A percentile compares a stretch with the other conserved stretches of the same genome.
Evolutionary conservation across 129 eudicot genomes (phyloP).

Genomic region (Flaveria linearis): DNA sequence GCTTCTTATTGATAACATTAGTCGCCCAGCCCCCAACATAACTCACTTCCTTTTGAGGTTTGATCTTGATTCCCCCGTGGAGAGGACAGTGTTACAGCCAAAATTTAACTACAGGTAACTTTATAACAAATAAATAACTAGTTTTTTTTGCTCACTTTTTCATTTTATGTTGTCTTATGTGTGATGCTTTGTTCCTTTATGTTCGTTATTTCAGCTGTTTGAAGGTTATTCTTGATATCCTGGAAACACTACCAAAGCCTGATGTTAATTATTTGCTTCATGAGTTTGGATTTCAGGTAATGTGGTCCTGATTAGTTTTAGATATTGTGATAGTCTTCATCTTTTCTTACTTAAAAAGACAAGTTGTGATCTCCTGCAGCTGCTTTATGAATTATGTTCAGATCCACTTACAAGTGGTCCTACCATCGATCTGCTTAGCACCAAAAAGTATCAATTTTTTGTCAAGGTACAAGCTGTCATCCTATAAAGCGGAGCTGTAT

Average conservation of each 20-base stretch:
- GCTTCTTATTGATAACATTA: conserved; percentile 86
- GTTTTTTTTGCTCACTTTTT: conserved; percentile 8
- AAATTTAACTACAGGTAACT: conserved; percentile 84
- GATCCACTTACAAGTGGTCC: conserved; percentile 85
- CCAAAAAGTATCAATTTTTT: conserved; percentile 82
- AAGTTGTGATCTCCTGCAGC: conserved; percentile 52
- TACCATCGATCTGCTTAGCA: conserved; percentile 75
- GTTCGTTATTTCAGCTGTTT: conserved; percentile 62
- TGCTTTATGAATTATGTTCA: conserved; percentile 84
- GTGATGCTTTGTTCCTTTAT: neutral
- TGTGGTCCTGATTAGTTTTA: conserved; percentile 7
- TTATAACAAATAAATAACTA: neutral
- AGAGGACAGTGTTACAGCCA: conserved; percentile 86
- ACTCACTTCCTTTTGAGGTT: conserved; percentile 83
- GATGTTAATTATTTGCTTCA: conserved; percentile 82
- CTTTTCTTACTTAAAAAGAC: conserved; percentile 19
- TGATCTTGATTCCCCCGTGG: conserved; percentile 82
- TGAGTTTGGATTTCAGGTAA: conserved; percentile 97
- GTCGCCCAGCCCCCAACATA: conserved; percentile 92
- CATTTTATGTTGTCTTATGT: conserved; percentile 9
- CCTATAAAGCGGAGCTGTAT: neutral
- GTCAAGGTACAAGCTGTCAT: conserved; percentile 55
- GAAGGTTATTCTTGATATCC: conserved; percentile 87
- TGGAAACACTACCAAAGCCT: conserved; percentile 81
- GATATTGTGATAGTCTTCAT: neutral